Evolutionary conservation across 2,329 filamentous ascomycete species (phyloP).

Genomic region (Talaromyces sp.): DNA sequence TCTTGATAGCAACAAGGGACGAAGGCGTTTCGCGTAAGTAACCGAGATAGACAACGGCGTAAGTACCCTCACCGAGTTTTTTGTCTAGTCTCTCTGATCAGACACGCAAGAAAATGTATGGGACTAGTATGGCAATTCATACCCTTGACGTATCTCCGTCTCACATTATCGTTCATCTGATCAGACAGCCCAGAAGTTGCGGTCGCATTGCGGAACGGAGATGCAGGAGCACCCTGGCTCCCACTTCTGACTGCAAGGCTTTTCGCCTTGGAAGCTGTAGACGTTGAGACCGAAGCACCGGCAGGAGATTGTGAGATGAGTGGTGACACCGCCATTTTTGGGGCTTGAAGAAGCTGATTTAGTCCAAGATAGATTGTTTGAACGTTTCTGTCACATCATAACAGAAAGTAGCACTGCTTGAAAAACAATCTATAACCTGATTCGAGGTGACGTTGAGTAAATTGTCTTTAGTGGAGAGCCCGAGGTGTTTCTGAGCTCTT

Average conservation of each 20-base stretch:
- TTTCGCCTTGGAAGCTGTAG: constrained; percentile 33
- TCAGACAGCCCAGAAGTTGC: constrained; percentile 55
- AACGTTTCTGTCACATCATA: not conserved
- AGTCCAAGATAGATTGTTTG: not conserved
- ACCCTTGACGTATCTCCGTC: constrained; percentile 88
- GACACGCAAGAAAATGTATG: not conserved
- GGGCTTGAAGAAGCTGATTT: not conserved
- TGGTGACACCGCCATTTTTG: constrained; percentile 42
- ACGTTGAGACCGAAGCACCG: constrained; percentile 30
- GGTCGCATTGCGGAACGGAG: constrained; percentile 21
- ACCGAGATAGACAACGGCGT: constrained; percentile 90
- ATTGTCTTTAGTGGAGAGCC: not conserved
- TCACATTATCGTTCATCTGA: constrained; percentile 76
- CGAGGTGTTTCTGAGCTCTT: not conserved
- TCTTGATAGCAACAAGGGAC: constrained; percentile 67
- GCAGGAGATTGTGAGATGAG: constrained; percentile 38
- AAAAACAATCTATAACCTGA: not conserved
- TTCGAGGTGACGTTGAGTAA: not conserved
- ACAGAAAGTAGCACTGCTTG: not conserved
- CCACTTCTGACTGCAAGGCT: constrained; percentile 32
- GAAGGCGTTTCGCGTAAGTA: constrained; percentile 69
- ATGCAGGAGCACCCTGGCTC: constrained; percentile 20
- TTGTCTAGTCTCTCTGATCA: constrained; percentile 55
- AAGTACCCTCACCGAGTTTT: constrained; percentile 93
- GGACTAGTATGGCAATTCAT: constrained; percentile 18